Percentiles rank a stretch among this genome's conserved stretches.
phyloP scores from a whole-genome alignment of 1,139 yeast genomes.

The Yamadazyma sp. region DNA sequence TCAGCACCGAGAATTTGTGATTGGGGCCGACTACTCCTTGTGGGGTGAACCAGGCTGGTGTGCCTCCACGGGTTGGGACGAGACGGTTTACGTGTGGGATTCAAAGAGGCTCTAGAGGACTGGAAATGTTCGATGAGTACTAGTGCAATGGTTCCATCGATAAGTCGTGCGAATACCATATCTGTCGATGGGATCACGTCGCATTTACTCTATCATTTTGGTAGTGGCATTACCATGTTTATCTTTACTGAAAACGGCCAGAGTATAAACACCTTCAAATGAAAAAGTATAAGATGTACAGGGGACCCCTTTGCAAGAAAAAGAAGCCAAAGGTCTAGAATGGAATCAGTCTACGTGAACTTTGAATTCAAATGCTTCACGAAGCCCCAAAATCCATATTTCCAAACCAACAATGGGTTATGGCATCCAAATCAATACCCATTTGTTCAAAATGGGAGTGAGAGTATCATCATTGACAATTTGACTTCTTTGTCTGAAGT shows the following conservation, averaged over 20 bases:
- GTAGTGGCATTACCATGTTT: conserved; percentile 1
- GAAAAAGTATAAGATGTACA: conserved; percentile 3
- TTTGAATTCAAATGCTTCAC: conserved; percentile 16
- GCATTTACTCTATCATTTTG: no score
- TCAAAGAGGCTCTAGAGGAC: conserved; percentile 40
- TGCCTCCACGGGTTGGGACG: conserved; percentile 96
- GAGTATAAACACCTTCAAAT: conserved; percentile 9
- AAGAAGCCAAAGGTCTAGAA: neutral
- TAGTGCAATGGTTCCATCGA: no score
- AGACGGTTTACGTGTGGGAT: conserved; percentile 91
- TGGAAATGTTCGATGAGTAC: no score
- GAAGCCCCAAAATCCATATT: conserved; percentile 15
- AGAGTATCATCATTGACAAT: conserved; percentile 27
- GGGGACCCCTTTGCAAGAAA: neutral
- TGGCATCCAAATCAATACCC: conserved; percentile 24
- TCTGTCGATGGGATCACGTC: no score
- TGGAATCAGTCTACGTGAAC: conserved; percentile 16
- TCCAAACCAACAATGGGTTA: conserved; percentile 33
- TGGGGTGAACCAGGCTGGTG: conserved; percentile 98
- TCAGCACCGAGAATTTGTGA: conserved; percentile 81
- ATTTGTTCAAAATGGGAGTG: conserved; percentile 10
- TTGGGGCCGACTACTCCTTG: conserved; percentile 93
- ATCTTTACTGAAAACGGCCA: conserved; percentile 10
- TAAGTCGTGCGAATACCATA: no score
- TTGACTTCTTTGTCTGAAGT: conserved; percentile 19